Conservation (phyloP, 305 asterid genomes). For the Fraxinus greggii region DNA sequence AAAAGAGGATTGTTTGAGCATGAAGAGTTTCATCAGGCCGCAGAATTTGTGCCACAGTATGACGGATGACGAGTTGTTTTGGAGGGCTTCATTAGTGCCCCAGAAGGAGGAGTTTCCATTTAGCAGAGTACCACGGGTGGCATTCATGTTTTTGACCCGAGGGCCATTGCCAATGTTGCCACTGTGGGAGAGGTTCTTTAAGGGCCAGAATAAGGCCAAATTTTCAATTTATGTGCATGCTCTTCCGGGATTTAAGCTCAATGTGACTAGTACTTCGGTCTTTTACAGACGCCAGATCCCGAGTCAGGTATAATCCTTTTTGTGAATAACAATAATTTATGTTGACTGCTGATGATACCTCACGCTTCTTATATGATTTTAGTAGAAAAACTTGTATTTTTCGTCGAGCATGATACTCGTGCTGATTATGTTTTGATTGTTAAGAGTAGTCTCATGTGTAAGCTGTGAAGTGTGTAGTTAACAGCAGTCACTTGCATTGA, state of each 20-base stretch:
- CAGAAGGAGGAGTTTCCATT: conserved; percentile 70
- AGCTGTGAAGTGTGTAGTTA: not conserved
- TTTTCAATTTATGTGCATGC: conserved; percentile 81
- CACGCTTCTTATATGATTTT: conserved; percentile 15
- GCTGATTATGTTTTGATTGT: not conserved
- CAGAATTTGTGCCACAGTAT: conserved; percentile 55
- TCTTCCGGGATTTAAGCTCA: conserved; percentile 61
- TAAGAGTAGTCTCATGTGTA: not conserved
- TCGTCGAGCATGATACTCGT: not conserved
- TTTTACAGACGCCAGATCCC: conserved; percentile 77
- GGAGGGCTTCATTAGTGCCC: conserved; percentile 96
- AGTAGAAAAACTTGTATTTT: not conserved
- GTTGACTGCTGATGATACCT: conserved; percentile 21
- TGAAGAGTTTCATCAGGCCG: conserved; percentile 52
- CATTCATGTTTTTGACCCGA: conserved; percentile 85
- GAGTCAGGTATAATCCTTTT: conserved; percentile 61
- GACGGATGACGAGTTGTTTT: conserved; percentile 78
- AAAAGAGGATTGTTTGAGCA: conserved; percentile 53
- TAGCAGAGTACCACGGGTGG: conserved; percentile 72
- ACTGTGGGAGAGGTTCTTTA: conserved; percentile 91
- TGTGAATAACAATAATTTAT: conserved; percentile 11
- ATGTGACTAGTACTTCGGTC: conserved; percentile 60
- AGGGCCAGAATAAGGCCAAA: conserved; percentile 55
- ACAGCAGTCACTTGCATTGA: not conserved
- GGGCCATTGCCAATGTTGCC: conserved; percentile 89